phyloP scores from a whole-genome alignment of 2,329 filamentous ascomycete genomes.

The Aspergillus ibericus region DNA sequence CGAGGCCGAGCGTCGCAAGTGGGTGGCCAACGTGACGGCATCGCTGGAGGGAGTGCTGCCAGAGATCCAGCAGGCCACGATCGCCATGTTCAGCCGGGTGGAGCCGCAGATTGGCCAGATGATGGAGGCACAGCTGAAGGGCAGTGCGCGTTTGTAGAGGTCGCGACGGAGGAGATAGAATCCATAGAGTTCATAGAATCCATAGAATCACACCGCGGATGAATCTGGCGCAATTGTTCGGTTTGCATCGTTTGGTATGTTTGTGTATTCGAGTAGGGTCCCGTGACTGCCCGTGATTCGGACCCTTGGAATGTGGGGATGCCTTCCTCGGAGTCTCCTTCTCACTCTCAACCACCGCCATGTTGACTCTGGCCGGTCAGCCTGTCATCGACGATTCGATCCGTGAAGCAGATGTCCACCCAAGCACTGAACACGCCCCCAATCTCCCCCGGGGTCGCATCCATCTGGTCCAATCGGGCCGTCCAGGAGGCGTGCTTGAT shows the following conservation, averaged over 20 bases:
- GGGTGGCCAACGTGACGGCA: conserved; percentile 24
- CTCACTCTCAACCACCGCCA: background rate
- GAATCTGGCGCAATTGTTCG: background rate
- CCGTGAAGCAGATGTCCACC: background rate
- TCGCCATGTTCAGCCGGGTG: conserved; percentile 24
- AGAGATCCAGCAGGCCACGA: conserved; percentile 17
- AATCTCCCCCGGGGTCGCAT: background rate
- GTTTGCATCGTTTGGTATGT: background rate
- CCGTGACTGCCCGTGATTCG: background rate
- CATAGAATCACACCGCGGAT: no score
- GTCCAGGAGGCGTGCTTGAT: conserved; percentile 8
- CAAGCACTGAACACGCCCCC: background rate
- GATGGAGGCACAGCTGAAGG: conserved; percentile 14
- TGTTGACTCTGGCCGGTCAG: no score
- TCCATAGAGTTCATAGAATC: no score
- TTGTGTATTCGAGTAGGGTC: no score
- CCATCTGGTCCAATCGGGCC: background rate
- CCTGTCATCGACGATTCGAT: no score
- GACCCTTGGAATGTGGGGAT: no score
- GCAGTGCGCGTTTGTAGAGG: conserved; percentile 5
- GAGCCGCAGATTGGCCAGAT: conserved; percentile 22
- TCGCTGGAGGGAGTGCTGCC: conserved; percentile 25
- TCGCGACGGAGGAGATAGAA: background rate
- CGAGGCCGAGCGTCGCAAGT: conserved; percentile 22
- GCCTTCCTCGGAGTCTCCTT: background rate